Evolutionary conservation across 1,284 basidiomycete genomes (phyloP).

Genomic region (Marasmius fiardii): DNA sequence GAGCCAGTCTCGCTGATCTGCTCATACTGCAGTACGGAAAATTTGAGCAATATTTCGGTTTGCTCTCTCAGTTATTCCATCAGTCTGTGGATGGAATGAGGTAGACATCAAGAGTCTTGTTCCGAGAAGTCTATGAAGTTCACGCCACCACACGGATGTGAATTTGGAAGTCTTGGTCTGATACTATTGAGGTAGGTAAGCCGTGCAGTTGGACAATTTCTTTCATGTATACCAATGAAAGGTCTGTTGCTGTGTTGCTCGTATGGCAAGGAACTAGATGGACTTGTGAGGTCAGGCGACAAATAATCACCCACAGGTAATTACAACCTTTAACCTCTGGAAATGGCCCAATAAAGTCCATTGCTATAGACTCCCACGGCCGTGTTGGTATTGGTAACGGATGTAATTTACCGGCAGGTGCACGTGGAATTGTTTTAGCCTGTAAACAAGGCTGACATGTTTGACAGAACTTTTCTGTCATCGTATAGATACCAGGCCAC

Average conservation of each 20-base stretch:
- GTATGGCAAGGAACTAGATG: constrained; percentile 20
- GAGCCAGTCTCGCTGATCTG: constrained; percentile 32
- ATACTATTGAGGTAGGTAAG: constrained; percentile 20
- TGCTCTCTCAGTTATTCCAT: constrained; percentile 20
- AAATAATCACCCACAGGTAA: constrained; percentile 14
- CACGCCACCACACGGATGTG: constrained; percentile 23
- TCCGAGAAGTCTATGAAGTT: constrained; percentile 23
- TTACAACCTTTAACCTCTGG: constrained; percentile 13
- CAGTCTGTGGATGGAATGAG: too few species aligned
- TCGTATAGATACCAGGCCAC: constrained; percentile 27
- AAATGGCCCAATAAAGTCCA: too few species aligned
- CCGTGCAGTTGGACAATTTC: constrained; percentile 25
- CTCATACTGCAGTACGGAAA: constrained; percentile 20
- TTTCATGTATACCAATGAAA: constrained; percentile 3
- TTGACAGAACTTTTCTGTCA: constrained; percentile 17
- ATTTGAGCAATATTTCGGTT: constrained; percentile 24
- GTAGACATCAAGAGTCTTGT: constrained; percentile 10
- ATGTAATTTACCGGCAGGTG: constrained; percentile 19
- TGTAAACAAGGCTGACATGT: constrained; percentile 16
- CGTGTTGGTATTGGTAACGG: neutral
- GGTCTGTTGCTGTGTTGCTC: constrained; percentile 12
- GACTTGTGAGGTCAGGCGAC: constrained; percentile 18
- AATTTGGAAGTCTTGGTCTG: constrained; percentile 25
- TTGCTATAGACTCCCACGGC: constrained; percentile 25
- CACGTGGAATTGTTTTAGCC: constrained; percentile 10